A percentile compares a stretch with the other conserved stretches of the same genome.
Evolutionary conservation across 1,139 yeast genomes (phyloP).

Genomic region (Saccharomyces hybrid): DNA sequence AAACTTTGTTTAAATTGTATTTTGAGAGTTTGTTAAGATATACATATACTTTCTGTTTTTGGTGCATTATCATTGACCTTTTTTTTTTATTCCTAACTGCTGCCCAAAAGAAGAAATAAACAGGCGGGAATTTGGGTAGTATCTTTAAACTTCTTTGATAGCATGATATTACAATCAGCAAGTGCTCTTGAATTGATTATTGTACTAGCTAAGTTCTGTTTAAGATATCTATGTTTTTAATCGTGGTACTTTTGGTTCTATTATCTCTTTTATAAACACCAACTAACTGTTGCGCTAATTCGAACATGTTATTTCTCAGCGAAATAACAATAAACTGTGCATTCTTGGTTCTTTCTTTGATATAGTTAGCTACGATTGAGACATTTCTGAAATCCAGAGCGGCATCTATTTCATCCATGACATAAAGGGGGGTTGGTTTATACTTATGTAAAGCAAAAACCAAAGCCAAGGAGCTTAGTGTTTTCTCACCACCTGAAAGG

Average conservation of each 20-base stretch:
- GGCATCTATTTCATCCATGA: slow-evolving; percentile 99
- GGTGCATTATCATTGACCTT: background rate
- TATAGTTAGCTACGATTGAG: slow-evolving; percentile 93
- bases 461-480: slow-evolving; percentile 86
- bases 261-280: slow-evolving; percentile 93
- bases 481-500: slow-evolving; percentile 96
- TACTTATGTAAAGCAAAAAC: slow-evolving; percentile 95
- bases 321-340: slow-evolving; percentile 97
- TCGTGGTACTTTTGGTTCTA: slow-evolving; percentile 78
- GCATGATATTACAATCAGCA: background rate
- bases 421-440: slow-evolving; percentile 95
- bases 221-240: slow-evolving; percentile 52
- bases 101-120: background rate
- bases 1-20: background rate
- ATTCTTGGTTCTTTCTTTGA: slow-evolving; percentile 88
- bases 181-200: background rate
- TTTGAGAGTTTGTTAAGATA: background rate
- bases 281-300: slow-evolving; percentile 84
- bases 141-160: background rate
- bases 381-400: slow-evolving; percentile 96
- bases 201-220: slow-evolving; percentile 7
- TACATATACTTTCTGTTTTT: no score
- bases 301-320: slow-evolving; percentile 94
- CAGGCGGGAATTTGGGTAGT: background rate
- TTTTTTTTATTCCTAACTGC: no score